These are phyloP conservation scores for Tetradesmus obliquus DNA, from an alignment of 139 green algal genomes.

Conservation along the genomic window DNA sequence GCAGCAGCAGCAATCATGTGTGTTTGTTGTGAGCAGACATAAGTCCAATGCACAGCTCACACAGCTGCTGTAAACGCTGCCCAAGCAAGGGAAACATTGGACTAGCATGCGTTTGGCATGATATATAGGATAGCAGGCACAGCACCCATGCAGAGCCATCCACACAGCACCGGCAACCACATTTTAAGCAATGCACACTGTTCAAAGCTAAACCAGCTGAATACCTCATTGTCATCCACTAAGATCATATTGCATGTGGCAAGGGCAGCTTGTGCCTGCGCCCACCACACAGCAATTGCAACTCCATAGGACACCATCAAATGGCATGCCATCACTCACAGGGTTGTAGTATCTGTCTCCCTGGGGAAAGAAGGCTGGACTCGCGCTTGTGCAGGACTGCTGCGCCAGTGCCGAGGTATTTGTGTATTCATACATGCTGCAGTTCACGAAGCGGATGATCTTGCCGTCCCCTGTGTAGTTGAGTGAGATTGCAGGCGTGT, in stretches of 20 bases:
- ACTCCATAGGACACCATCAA: no score
- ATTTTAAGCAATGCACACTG: no score
- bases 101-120: background rate
- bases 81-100: background rate
- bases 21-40: no score
- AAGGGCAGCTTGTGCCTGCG: no score
- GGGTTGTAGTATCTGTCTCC: conserved; percentile 16
- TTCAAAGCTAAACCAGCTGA: no score
- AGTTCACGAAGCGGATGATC: conserved; percentile 6
- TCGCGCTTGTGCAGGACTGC: background rate
- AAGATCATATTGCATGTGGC: no score
- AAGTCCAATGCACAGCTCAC: no score
- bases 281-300: no score
- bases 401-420: background rate
- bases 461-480: background rate
- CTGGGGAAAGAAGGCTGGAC: background rate
- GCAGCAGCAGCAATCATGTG: no score
- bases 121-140: background rate
- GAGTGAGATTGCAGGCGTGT: conserved; percentile 4
- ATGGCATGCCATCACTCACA: background rate
- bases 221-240: no score
- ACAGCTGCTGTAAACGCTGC: no score
- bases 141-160: background rate
- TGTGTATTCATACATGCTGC: background rate
- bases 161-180: background rate